A percentile compares a stretch with the other conserved stretches of the same genome.
These are phyloP conservation scores for Phylloporus sp. DNA, from an alignment of 768 basidiomycete species.

Conservation along the genomic window DNA sequence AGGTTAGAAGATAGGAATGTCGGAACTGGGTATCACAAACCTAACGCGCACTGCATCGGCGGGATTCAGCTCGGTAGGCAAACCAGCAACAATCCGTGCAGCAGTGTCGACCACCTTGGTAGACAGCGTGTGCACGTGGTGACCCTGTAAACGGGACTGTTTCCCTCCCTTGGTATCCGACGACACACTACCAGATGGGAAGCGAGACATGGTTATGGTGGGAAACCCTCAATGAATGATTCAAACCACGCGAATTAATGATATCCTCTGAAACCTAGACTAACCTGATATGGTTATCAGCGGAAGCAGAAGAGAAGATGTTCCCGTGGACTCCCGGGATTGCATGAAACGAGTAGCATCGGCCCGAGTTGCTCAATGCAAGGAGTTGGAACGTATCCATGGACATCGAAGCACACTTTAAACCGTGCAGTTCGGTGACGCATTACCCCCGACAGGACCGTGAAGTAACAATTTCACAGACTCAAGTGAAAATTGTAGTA, in stretches of 20 bases:
- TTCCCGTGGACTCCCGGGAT: not conserved
- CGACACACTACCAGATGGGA: slow-evolving; percentile 8
- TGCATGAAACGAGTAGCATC: too few relatives aligned
- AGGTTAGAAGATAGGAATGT: not conserved
- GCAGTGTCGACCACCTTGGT: slow-evolving; percentile 57
- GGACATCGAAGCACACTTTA: not conserved
- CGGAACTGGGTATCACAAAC: slow-evolving; percentile 25
- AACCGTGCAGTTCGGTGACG: not conserved
- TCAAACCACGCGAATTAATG: not conserved
- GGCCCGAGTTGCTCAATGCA: not conserved
- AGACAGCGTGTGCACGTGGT: slow-evolving; percentile 28
- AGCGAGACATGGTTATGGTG: slow-evolving; percentile 1
- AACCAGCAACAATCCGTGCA: slow-evolving; percentile 51
- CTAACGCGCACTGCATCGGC: slow-evolving; percentile 49
- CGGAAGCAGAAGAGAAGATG: not conserved
- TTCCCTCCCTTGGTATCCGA: slow-evolving; percentile 15
- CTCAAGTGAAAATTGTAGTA: not conserved
- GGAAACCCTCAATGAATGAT: too few relatives aligned
- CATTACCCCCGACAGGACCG: not conserved
- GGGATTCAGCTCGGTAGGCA: slow-evolving; percentile 44
- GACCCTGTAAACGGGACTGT: not conserved
- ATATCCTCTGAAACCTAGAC: not conserved
- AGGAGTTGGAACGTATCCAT: not conserved
- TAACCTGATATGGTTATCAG: too few relatives aligned
- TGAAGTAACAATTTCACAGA: not conserved